These are phyloP conservation scores for Puccinellia tenuiflora DNA, from an alignment of 176 grass and related monocot genomes.

Conservation along the genomic window DNA sequence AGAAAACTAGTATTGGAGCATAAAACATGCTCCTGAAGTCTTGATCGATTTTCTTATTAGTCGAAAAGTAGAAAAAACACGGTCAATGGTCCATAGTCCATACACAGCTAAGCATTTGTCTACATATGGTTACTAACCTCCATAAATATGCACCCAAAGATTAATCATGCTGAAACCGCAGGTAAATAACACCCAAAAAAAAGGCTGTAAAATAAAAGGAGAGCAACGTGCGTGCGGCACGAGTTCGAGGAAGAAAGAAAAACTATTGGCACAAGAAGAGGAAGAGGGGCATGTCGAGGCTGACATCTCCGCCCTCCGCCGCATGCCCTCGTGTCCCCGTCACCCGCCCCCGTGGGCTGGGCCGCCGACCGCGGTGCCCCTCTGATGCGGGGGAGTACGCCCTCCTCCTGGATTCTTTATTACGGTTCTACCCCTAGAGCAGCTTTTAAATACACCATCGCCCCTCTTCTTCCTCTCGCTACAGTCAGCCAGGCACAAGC, in stretches of 20 bases:
- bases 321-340: background rate
- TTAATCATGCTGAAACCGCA: background rate
- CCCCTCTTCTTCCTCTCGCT: background rate
- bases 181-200: background rate
- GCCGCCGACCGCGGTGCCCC: background rate
- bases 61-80: background rate
- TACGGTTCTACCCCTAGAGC: background rate
- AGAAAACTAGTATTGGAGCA: too few relatives aligned
- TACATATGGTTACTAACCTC: background rate
- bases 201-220: background rate
- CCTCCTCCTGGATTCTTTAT: background rate
- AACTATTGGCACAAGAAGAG: background rate
- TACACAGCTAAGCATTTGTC: background rate
- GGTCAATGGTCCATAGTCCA: too few relatives aligned
- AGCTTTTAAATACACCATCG: conserved; percentile 33
- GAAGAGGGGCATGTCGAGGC: background rate
- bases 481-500: background rate
- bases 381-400: conserved; percentile 7
- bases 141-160: background rate
- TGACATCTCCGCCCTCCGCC: background rate
- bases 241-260: too few relatives aligned
- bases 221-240: background rate
- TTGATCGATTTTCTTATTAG: background rate
- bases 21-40: background rate
- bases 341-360: background rate